Evolutionary conservation across 2,329 filamentous ascomycete genomes (phyloP), one percentile per base, ranked within the genome.

Genomic region (Penicillium carneum): DNA sequence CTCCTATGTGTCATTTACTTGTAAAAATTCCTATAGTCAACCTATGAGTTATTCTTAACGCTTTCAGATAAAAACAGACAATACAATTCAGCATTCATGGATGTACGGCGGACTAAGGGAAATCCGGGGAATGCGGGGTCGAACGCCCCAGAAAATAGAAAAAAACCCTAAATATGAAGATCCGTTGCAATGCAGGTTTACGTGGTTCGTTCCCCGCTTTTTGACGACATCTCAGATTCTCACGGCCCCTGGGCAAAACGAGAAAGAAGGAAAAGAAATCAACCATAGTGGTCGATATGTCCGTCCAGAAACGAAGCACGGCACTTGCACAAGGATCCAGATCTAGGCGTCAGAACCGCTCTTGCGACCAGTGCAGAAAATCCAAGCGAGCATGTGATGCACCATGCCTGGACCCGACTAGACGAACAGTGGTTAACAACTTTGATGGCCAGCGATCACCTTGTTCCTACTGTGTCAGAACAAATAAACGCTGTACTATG

Each of bases 311-410:
- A 41, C 14, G 23, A n/a, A 2, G 10, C 6, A 18, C 48, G 18
- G 3, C 16, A 1, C 9, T 51, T 36, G 16, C 23, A 39, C 36
- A 29, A 26, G 23, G 36, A 31, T 39, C 49, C 11, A 51, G 36
- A 51, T 14, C 36, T 7, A 41, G 49, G 11, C 49, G 49, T 20
- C 49, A 51, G 11, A 16, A 51, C 6, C 9, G 49, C 20, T 51
- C 49, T 31, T 51, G 49, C 11, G 49, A 51, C 36, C 49, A 51
- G 23, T 51, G 48, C 36, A 39, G 48, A 29, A 51, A 51, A 5
- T 51, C 48, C 16, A 51, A 51, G 23, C 34, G 48, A 29, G 48
- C 48, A 51, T 51, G 48, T 36, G 34, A 51, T 41, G 48, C 48
- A 41, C 36, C 2, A 8, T 29, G 6, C 23, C 9, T 31, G 3